Evolutionary conservation across 1,139 yeast species (phyloP).

Genomic region (Pichia sp.): DNA sequence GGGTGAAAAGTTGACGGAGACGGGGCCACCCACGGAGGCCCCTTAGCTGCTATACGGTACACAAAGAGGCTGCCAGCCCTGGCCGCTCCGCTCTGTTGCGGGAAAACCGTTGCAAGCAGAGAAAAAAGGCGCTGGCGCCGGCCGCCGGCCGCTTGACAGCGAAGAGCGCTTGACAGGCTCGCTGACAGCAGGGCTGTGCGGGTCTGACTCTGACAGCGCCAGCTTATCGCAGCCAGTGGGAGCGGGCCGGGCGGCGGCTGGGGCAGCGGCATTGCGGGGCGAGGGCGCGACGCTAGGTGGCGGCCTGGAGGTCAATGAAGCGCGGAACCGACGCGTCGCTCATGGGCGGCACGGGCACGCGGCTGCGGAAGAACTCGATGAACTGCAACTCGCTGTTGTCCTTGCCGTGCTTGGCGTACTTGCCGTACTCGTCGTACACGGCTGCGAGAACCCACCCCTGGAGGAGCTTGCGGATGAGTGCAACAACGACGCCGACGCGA

Average conservation of each 20-base stretch:
- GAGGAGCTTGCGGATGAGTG: constrained; percentile 73
- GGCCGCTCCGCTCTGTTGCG: neutral
- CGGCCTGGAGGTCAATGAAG: neutral
- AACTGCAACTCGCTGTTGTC: constrained; percentile 60
- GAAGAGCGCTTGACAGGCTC: too few species aligned
- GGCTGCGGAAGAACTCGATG: constrained; percentile 28
- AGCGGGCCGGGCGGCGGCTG: too few species aligned
- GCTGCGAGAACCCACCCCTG: constrained; percentile 96
- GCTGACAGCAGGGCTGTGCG: neutral
- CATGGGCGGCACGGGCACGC: neutral
- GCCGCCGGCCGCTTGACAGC: neutral
- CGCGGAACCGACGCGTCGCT: neutral
- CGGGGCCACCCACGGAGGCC: neutral
- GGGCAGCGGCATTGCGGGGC: too few species aligned
- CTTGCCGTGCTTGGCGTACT: constrained; percentile 81
- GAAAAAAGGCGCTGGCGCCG: neutral
- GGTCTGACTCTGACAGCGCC: neutral
- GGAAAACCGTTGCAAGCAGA: neutral
- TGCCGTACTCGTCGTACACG: constrained; percentile 87
- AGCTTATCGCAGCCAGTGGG: neutral
- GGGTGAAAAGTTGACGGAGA: neutral
- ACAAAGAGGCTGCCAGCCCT: neutral
- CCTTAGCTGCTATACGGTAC: too few species aligned
- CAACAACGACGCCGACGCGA: constrained; percentile 86
- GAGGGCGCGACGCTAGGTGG: too few species aligned